Evolutionary conservation across 768 basidiomycete genomes (phyloP).

Genomic region (Xerocomellus amylosporus): DNA sequence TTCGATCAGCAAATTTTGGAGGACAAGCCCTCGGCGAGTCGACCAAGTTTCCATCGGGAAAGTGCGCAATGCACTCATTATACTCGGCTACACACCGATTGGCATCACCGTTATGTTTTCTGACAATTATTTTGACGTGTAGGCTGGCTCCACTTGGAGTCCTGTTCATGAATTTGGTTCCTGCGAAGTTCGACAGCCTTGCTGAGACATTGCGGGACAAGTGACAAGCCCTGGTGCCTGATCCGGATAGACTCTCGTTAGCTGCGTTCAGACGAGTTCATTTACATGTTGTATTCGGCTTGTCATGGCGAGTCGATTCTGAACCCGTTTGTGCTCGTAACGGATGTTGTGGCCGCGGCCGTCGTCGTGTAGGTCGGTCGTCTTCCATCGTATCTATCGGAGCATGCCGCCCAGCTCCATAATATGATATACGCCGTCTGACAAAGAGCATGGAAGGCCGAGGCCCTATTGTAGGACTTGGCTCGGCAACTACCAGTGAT

Average conservation of each 20-base stretch:
- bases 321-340: neutral
- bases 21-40: neutral
- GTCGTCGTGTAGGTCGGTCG: neutral
- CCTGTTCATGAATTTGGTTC: conserved; percentile 1
- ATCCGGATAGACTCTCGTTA: neutral
- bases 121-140: conserved; percentile 2
- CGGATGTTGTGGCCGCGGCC: neutral
- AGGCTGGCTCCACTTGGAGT: neutral
- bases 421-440: conserved; percentile 4
- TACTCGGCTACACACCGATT: neutral
- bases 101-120: neutral
- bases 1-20: neutral
- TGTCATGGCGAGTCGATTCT: neutral
- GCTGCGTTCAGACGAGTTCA: neutral
- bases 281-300: neutral
- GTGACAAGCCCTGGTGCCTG: conserved; percentile 1
- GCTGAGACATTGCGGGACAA: conserved; percentile 11
- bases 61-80: neutral
- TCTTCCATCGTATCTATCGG: conserved; percentile 2
- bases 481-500: neutral
- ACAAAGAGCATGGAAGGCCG: neutral
- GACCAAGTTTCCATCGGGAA: neutral
- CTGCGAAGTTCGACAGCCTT: conserved; percentile 1
- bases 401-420: neutral
- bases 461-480: neutral